Percentiles rank a stretch among this genome's conserved stretches.
These are phyloP conservation scores for Meredithiella fracta DNA, from an alignment of 2,329 filamentous ascomycete species.

Conservation along the genomic window DNA sequence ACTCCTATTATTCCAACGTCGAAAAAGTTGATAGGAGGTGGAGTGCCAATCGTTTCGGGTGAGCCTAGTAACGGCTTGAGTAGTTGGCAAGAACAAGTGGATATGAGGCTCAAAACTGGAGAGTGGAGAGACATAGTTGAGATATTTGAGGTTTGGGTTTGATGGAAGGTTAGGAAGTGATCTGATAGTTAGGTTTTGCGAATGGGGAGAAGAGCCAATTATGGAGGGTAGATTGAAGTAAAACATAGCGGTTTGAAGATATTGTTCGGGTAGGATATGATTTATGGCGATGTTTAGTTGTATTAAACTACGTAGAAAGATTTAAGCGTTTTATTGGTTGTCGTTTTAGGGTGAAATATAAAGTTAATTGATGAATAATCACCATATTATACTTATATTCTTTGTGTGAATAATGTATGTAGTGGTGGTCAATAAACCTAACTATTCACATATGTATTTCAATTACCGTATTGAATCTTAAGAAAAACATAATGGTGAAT, in stretches of 20 bases:
- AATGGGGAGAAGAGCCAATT: background rate
- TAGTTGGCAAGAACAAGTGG: too few relatives aligned
- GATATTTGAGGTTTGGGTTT: background rate
- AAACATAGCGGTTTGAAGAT: background rate
- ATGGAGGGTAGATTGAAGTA: background rate
- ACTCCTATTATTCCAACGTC: background rate
- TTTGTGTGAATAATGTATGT: too few relatives aligned
- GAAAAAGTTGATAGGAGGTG: background rate
- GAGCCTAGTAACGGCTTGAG: background rate
- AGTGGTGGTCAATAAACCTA: too few relatives aligned
- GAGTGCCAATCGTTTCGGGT: background rate
- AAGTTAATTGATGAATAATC: too few relatives aligned
- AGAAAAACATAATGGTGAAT: too few relatives aligned
- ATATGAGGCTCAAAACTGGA: background rate
- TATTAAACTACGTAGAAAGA: background rate
- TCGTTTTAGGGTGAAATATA: too few relatives aligned
- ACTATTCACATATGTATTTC: too few relatives aligned
- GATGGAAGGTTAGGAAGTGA: background rate
- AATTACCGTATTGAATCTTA: too few relatives aligned
- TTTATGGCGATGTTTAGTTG: background rate
- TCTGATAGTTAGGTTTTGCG: background rate
- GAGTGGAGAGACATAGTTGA: background rate
- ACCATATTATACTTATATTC: too few relatives aligned
- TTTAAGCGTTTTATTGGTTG: background rate
- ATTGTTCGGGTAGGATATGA: background rate